Evolutionary conservation across 768 basidiomycete genomes (phyloP).

Genomic region (Boletus speciosus): DNA sequence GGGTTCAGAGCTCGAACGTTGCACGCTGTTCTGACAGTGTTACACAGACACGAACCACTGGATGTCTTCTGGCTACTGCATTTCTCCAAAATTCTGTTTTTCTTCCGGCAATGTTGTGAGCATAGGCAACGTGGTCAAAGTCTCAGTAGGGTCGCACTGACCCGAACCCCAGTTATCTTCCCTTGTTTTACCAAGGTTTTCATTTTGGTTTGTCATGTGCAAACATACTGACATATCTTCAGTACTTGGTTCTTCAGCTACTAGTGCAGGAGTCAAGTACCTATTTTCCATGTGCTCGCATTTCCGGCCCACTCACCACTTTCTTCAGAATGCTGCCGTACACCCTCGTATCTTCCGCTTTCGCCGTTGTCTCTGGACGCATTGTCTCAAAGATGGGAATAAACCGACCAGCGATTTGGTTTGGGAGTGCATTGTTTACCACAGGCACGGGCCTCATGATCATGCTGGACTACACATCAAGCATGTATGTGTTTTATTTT

Average conservation of each 20-base stretch:
- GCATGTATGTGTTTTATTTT: neutral
- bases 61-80: constrained; percentile 48
- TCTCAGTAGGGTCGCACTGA: neutral
- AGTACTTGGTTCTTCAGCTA: constrained; percentile 69
- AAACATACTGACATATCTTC: neutral
- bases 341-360: constrained; percentile 54
- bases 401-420: constrained; percentile 63
- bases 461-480: constrained; percentile 56
- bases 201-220: neutral
- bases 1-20: neutral
- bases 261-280: constrained; percentile 62
- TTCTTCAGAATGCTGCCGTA: constrained; percentile 63
- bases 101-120: constrained; percentile 42
- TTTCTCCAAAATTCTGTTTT: constrained; percentile 65
- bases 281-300: constrained; percentile 37
- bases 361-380: constrained; percentile 57
- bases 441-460: constrained; percentile 73
- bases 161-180: constrained; percentile 48
- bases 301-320: neutral
- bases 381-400: constrained; percentile 53
- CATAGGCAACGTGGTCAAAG: neutral
- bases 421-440: constrained; percentile 53
- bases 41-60: constrained; percentile 63
- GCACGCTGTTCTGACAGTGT: neutral
- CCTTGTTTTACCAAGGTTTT: constrained; percentile 63